A percentile compares a stretch with the other conserved stretches of the same genome.
Conservation (phyloP, 345 rosid genomes). For the Melaleuca quinquenervia region DNA sequence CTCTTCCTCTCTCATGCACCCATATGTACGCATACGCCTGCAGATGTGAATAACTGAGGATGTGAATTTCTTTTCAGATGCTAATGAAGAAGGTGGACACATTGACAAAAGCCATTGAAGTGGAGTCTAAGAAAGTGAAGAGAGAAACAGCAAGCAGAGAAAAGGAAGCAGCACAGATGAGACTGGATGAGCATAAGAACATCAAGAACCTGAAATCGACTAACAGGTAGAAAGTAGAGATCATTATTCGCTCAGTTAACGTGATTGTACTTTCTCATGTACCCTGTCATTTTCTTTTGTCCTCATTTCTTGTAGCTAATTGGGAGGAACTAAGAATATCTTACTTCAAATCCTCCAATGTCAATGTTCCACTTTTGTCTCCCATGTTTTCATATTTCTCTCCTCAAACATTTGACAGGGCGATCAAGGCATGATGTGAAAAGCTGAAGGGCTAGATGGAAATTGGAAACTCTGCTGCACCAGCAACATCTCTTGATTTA, state of each 20-base stretch:
- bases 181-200: conserved; percentile 23
- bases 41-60: neutral
- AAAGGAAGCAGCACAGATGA: conserved; percentile 32
- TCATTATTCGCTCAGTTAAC: neutral
- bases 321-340: neutral
- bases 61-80: conserved; percentile 28
- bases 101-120: conserved; percentile 59
- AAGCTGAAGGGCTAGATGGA: neutral
- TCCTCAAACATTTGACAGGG: neutral
- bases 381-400: neutral
- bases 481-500: neutral
- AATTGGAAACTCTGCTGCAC: neutral
- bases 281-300: neutral
- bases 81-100: conserved; percentile 76
- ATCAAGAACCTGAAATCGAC: conserved; percentile 6
- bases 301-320: neutral
- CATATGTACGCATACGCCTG: neutral
- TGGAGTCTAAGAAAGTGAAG: conserved; percentile 68
- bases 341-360: neutral
- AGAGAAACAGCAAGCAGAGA: conserved; percentile 69
- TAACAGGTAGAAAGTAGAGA: conserved; percentile 14
- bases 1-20: neutral
- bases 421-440: neutral
- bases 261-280: neutral
- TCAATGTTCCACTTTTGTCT: neutral